Evolutionary conservation across 805 yeast species (phyloP), one percentile per base, ranked within the genome.

Genomic region (Cyberlindnera saturnus): DNA sequence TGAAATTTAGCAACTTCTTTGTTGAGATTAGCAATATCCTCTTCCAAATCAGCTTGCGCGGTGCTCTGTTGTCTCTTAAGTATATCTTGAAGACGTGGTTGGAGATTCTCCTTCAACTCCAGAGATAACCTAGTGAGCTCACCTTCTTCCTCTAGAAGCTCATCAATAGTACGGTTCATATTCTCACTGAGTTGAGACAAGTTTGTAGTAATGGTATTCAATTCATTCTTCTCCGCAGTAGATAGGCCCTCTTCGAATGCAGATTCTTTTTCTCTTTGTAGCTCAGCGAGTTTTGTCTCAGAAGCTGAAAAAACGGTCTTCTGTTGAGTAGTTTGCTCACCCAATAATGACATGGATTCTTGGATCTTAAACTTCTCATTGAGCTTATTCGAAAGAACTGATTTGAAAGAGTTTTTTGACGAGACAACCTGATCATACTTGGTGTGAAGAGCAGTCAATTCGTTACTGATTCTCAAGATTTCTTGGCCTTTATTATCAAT

Each of bases 51-150:
- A 2, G 31, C 37, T 11, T 49, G 42, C 13, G 46, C 20, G 35
- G 57, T 47, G 49, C 56, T 15, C 36, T 42, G 37, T 55, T 47
- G 50, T 40, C 56, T 54, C 34, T 50, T 55, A 41, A 45, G 46
- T 15, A 77, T 47, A 32, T 73, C 73, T 19, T 63, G 63, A 42
- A 67, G 60, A 44, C 77, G 76, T 11, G 87, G 86, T 34, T 70
- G 63, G 36, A 80, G 65, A 40, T 73, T 80, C 28, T 80, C 79
- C n/a, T 66, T 61, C 34, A 86, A 58, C 47, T 81, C 88, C 3
- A 83, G 69, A 37, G 75, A 75, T 8, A 75, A 50, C 1, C 64
- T 58, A 0, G 77, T 67, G 14, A 77, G 59, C 15, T 68, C 64
- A 11, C 78, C 62, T 46, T 81, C 83, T 5, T 75, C 46, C 1